Evolutionary conservation across 2,329 filamentous ascomycete genomes (phyloP).

Genomic region (Amphichorda felina): DNA sequence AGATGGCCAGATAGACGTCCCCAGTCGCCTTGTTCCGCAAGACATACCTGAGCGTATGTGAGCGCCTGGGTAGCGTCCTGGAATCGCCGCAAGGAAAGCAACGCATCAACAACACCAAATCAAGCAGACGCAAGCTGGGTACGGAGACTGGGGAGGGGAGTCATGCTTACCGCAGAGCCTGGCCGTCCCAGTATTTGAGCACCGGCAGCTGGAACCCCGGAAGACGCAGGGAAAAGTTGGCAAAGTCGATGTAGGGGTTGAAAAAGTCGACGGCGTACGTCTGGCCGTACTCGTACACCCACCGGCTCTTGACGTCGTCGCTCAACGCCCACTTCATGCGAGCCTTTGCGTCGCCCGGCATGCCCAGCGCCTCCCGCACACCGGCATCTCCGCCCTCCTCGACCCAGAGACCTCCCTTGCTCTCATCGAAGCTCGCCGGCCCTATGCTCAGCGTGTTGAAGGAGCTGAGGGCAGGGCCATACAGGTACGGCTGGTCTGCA

Average conservation of each 20-base stretch:
- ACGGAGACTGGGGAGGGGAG: constrained; percentile 5
- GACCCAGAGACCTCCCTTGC: constrained; percentile 41
- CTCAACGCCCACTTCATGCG: constrained; percentile 49
- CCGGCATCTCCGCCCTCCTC: constrained; percentile 51
- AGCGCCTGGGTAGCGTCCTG: not conserved
- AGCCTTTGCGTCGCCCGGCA: constrained; percentile 38
- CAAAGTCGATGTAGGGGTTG: constrained; percentile 85
- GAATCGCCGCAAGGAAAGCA: not conserved
- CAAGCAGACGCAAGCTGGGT: not conserved
- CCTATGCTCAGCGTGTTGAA: constrained; percentile 71
- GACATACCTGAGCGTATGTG: constrained; percentile 73
- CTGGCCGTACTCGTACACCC: constrained; percentile 41
- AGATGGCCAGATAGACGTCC: constrained; percentile 66
- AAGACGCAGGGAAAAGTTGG: constrained; percentile 56
- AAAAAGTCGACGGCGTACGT: constrained; percentile 59
- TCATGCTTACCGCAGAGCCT: constrained; percentile 58
- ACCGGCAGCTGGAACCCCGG: constrained; percentile 65
- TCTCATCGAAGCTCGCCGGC: constrained; percentile 29
- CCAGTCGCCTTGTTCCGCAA: constrained; percentile 68
- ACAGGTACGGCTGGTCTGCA: constrained; percentile 75
- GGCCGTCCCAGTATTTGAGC: constrained; percentile 70
- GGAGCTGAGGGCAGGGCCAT: constrained; percentile 67
- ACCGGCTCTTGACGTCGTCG: constrained; percentile 33
- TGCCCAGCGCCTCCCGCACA: constrained; percentile 30
- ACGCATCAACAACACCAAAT: not conserved